These are phyloP conservation scores for Globisporangium takayamanum DNA, from an alignment of 352 stramenopile genomes.

Conservation along the genomic window DNA sequence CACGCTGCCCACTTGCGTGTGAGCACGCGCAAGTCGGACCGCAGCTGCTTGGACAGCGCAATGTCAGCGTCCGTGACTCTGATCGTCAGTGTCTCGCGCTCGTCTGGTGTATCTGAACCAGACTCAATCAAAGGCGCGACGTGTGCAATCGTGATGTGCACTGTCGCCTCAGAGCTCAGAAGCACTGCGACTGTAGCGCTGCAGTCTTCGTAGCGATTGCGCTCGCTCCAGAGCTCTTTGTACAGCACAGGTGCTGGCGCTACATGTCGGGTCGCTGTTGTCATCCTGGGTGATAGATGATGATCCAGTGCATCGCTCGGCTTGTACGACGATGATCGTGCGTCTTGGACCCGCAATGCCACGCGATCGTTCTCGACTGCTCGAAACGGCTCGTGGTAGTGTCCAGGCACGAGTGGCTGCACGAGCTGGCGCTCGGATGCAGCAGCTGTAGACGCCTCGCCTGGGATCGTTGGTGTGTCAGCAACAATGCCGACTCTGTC, in stretches of 20 bases:
- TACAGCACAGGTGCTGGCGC: constrained; percentile 18
- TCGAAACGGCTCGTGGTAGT: constrained; percentile 18
- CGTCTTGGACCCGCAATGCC: neutral
- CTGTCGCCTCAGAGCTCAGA: constrained; percentile 28
- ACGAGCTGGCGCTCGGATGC: neutral
- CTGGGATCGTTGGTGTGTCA: neutral
- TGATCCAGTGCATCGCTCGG: neutral
- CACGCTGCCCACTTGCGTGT: constrained; percentile 33
- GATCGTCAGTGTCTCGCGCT: neutral
- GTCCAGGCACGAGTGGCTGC: constrained; percentile 7
- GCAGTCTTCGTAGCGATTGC: neutral
- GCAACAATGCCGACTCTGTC: neutral
- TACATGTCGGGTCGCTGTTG: neutral
- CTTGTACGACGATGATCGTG: neutral
- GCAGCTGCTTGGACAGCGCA: constrained; percentile 17
- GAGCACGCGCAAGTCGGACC: constrained; percentile 24
- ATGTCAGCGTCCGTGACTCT: constrained; percentile 20
- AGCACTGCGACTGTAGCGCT: constrained; percentile 23
- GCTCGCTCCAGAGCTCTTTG: constrained; percentile 41
- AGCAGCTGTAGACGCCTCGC: no score
- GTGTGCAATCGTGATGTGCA: constrained; percentile 15
- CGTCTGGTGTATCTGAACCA: neutral
- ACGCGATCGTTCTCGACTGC: neutral
- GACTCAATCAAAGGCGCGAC: neutral
- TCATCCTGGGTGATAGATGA: neutral